Conservation (phyloP, 805 yeast genomes). For the Starmerella asiatica region DNA sequence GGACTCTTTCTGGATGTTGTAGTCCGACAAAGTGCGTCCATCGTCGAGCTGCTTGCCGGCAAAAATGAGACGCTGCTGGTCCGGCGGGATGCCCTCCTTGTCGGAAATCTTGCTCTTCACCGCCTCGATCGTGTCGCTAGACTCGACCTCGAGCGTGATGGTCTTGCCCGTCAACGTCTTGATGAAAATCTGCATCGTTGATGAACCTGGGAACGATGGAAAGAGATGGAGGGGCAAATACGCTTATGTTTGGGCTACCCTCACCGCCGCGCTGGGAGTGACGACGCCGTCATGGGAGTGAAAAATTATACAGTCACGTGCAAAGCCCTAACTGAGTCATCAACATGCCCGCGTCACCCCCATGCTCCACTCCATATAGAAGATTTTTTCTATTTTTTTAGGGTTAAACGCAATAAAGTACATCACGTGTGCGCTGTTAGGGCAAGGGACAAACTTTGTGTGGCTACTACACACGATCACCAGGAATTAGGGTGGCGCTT, state of each 20-base stretch:
- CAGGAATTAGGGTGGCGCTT: too few relatives aligned
- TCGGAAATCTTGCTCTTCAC: slow-evolving; percentile 98
- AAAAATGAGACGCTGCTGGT: slow-evolving; percentile 98
- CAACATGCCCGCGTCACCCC: too few relatives aligned
- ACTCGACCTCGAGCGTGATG: slow-evolving; percentile 97
- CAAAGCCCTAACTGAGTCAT: neutral
- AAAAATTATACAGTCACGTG: slow-evolving; percentile 2
- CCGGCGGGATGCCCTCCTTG: slow-evolving; percentile 99
- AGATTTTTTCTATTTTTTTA: too few relatives aligned
- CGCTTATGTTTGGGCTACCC: too few relatives aligned
- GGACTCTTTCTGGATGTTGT: slow-evolving; percentile 99
- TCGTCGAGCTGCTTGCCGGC: slow-evolving; percentile 99
- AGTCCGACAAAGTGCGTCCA: slow-evolving; percentile 97
- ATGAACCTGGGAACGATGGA: neutral
- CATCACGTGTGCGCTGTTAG: too few relatives aligned
- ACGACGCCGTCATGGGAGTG: neutral
- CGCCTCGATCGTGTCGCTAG: slow-evolving; percentile 96
- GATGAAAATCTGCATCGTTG: slow-evolving; percentile 65
- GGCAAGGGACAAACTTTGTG: too few relatives aligned
- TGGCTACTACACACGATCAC: too few relatives aligned
- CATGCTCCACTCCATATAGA: too few relatives aligned
- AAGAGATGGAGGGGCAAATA: neutral
- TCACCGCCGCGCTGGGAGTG: too few relatives aligned
- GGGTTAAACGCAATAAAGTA: too few relatives aligned
- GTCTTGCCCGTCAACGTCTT: slow-evolving; percentile 98